Evolutionary conservation across 176 grass and related monocot genomes (phyloP), one percentile per base, ranked within the genome.

Genomic region (Aechmea fasciata): DNA sequence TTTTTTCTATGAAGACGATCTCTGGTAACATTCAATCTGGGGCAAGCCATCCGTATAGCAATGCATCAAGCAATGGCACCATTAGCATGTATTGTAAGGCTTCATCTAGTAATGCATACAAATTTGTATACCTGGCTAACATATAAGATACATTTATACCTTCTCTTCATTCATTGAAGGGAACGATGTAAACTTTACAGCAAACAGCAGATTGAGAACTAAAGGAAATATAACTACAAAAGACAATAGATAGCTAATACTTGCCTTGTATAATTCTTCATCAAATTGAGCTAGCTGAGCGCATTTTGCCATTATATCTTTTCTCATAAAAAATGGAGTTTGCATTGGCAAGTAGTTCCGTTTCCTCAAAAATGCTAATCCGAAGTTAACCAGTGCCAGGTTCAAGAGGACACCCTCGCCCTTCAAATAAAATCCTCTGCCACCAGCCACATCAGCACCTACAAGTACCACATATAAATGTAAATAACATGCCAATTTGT

Each of bases 241-340:
- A 69, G 24, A 2, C 3, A 49, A 65, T 52, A 17, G 55, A 17
- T 53, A 70, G 14, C 53, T 57, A 14, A 13, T 52, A 3, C 80
- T 75, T 80, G 85, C 94, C 71, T 93, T 99, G 75, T 93, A 99
- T 55, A 99, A 83, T 70, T 99, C 94, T 55, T 90, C 89, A 22
- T 99, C 94, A 64, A 99, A 99, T 49, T 99, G 87, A 49, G 89
- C 84, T 49, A 99, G 64, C 20, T 99, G 94, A 22, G 89, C 89
- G 79, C 94, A 99, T 87, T 93, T 99, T 79, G 52, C 94, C 94
- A 99, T 93, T 18, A 87, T 81, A 22, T 99, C 89, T 65, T 93
- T 97, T 72, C 94, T 85, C 94, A 99, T 99, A 71, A 97, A 97
- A 79, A 97, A 90, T 9, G 89, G 93, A 57, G 93, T 92, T 26